Base-by-base conservation (phyloP, 2,329 filamentous ascomycete species). In the Tolypocladium album region DNA sequence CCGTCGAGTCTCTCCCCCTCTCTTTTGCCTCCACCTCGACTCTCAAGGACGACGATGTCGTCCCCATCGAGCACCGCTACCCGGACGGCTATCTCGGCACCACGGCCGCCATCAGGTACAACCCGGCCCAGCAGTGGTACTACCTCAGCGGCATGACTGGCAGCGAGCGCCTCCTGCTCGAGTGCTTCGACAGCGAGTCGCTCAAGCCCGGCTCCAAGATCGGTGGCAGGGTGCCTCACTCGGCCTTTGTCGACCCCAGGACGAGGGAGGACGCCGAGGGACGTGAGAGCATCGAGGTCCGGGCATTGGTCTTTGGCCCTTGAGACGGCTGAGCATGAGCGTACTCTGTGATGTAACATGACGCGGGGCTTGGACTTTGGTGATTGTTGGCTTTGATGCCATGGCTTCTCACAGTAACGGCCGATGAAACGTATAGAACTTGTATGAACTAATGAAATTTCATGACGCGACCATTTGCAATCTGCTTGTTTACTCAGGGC, bases 271-370 rank as follows among this genome's bases (percentile, higher is more conserved):
- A 87, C 55, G 90, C 88, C 5, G 84, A 86, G 64, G 83, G 82
- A 0, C 81, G 92, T 64, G 89, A 96, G 78, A 96, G 91, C 70
- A 96, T 97, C 70, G 92, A 97, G 74, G 89, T 96, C 20, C 82
- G 92, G 66, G 86, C 89, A 42, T 78, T 96, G 72, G 88, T 96
- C 0, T 96, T 96, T 79, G 89, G 88, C 0, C 77, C 79, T 17
- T 82, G 64, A 47, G 22, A 6, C 20, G 4, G 17, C 27, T 9
- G 17, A 36, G 20, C 2, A 36, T 6, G 27, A n/a, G 17, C 9
- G 27, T 34, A 3, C 5, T 58, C 31, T 42, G 22, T 3, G 8
- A 55, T 45, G 31, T 34, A n/a, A n/a, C 31, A 31, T 31, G 27
- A 31, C 5, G 27, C 27, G 31, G 7, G 31, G 2, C 50, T 55